These are phyloP conservation scores for Trichoderma afroharzianum DNA, from an alignment of 2,329 filamentous ascomycete genomes.

Conservation along the genomic window DNA sequence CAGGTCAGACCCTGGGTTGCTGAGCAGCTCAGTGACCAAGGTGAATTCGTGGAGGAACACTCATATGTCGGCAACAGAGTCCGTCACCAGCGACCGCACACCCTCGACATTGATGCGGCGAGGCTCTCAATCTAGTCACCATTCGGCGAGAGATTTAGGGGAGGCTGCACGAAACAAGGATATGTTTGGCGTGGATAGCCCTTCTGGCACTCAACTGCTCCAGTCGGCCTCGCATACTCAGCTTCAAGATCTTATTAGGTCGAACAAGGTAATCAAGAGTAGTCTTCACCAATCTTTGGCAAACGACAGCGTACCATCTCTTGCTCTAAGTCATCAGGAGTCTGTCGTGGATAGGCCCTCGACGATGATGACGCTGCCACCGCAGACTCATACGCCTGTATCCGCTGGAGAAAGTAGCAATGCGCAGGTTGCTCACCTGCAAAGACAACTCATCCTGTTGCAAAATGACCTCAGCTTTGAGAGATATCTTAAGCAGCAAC, in stretches of 20 bases:
- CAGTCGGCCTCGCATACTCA: conserved; percentile 51
- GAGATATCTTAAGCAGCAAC: conserved; percentile 77
- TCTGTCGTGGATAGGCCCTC: conserved; percentile 39
- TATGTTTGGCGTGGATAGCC: conserved; percentile 48
- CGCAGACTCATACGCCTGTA: conserved; percentile 26
- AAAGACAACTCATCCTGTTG: conserved; percentile 70
- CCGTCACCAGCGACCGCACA: conserved; percentile 37
- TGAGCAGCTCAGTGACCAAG: conserved; percentile 37
- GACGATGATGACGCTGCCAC: conserved; percentile 27
- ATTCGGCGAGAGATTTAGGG: conserved; percentile 47
- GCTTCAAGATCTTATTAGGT: conserved; percentile 57
- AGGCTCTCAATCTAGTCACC: conserved; percentile 49
- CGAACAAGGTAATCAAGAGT: conserved; percentile 56
- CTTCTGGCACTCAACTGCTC: conserved; percentile 52
- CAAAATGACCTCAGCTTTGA: conserved; percentile 82
- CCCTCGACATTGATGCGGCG: conserved; percentile 36
- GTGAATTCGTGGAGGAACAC: conserved; percentile 52
- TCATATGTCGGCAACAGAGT: conserved; percentile 48
- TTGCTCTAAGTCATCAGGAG: conserved; percentile 50
- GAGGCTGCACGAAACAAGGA: conserved; percentile 35
- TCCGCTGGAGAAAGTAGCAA: conserved; percentile 32
- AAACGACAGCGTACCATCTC: conserved; percentile 56
- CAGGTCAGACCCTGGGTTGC: conserved; percentile 37
- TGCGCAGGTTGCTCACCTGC: conserved; percentile 52
- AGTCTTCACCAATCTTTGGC: conserved; percentile 52